phyloP scores from a whole-genome alignment of 441 rosid species.

The Erodium texanum region DNA sequence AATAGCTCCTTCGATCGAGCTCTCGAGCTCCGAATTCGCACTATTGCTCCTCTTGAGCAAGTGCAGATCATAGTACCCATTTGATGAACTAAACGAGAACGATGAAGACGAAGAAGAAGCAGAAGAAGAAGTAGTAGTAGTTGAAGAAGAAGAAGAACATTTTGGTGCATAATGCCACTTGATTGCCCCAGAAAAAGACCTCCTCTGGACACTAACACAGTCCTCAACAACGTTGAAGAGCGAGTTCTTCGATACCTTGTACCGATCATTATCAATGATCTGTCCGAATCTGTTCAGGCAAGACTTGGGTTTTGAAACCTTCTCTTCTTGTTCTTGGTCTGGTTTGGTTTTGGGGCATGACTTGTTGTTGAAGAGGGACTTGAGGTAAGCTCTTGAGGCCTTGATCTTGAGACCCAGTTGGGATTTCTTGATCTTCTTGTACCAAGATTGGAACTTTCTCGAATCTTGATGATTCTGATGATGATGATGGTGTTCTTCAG shows the following conservation, averaged over 20 bases:
- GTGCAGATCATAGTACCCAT: conserved; percentile 41
- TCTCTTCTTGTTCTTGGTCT: too few species aligned
- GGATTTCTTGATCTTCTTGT: conserved; percentile 41
- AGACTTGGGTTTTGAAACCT: too few species aligned
- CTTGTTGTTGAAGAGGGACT: conserved; percentile 49
- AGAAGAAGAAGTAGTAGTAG: conserved; percentile 24
- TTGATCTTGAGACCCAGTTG: conserved; percentile 52
- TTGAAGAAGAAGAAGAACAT: conserved; percentile 34
- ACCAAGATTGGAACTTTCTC: conserved; percentile 34
- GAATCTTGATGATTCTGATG: neutral
- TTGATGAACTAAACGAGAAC: conserved; percentile 52
- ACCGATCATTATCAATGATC: too few species aligned
- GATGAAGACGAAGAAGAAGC: conserved; percentile 45
- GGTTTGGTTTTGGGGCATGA: too few species aligned
- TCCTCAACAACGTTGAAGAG: conserved; percentile 26
- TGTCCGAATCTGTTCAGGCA: conserved; percentile 15
- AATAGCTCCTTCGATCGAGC: conserved; percentile 77
- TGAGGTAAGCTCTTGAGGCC: conserved; percentile 57
- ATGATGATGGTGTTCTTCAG: conserved; percentile 5
- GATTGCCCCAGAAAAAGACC: conserved; percentile 70
- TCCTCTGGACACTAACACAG: conserved; percentile 36
- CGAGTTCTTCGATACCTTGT: too few species aligned
- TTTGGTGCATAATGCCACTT: conserved; percentile 42
- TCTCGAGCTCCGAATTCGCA: conserved; percentile 50
- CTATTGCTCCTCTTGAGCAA: conserved; percentile 56